These are phyloP conservation scores for Meyerozyma elateridarum DNA, from an alignment of 1,139 yeast species.

Conservation along the genomic window DNA sequence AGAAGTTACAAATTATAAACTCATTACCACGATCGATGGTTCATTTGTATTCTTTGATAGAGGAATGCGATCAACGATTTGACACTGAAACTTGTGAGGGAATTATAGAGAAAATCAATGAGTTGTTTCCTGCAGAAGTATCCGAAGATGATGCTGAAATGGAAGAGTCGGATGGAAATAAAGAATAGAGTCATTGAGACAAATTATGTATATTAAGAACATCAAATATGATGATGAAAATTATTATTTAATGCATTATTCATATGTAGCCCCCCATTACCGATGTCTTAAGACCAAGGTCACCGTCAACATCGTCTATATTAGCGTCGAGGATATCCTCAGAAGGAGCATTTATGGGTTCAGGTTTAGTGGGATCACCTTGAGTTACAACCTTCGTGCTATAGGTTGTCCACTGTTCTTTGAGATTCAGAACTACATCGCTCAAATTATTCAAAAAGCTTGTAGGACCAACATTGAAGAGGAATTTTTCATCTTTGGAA, in stretches of 20 bases:
- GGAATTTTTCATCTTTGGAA: conserved; percentile 40
- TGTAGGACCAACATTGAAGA: conserved; percentile 67
- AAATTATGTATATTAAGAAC: not conserved
- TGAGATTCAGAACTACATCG: conserved; percentile 40
- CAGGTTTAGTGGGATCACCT: conserved; percentile 6
- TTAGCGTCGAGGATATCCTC: conserved; percentile 5
- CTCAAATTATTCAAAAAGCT: conserved; percentile 63
- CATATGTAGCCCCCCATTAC: conserved; percentile 28
- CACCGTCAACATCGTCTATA: conserved; percentile 9
- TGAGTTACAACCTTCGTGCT: conserved; percentile 8
- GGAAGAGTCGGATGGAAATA: conserved; percentile 21
- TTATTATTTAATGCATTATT: no score
- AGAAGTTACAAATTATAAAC: conserved; percentile 79
- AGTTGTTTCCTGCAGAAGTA: conserved; percentile 43
- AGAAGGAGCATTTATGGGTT: conserved; percentile 2
- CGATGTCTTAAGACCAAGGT: conserved; percentile 14
- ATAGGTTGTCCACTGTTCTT: conserved; percentile 34
- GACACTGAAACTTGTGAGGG: conserved; percentile 55
- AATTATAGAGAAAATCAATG: conserved; percentile 47
- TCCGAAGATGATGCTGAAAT: conserved; percentile 31
- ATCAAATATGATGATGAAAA: not conserved
- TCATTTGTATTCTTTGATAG: conserved; percentile 71
- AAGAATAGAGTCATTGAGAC: conserved; percentile 6
- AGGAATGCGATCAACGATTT: conserved; percentile 87
- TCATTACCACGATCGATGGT: conserved; percentile 77